Percentiles rank a stretch among this genome's conserved stretches.
phyloP scores from a whole-genome alignment of 176 grass and related monocot species.

The Secale cereale region DNA sequence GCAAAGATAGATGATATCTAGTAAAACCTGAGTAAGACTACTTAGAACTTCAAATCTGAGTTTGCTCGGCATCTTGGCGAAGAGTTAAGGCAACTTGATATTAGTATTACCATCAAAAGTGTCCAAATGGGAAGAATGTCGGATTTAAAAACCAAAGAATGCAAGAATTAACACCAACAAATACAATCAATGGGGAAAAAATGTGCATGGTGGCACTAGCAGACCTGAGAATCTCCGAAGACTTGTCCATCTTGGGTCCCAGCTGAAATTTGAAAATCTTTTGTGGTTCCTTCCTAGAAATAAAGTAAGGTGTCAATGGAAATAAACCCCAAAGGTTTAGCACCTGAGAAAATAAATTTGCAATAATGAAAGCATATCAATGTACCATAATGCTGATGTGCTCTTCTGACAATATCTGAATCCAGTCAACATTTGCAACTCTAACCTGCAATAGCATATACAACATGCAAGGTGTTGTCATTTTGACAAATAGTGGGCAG shows the following conservation, averaged over 20 bases:
- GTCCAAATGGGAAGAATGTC: neutral
- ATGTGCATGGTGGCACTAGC: neutral
- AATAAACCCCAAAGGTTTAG: conserved; percentile 16
- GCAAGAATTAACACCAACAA: neutral
- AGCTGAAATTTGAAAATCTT: conserved; percentile 76
- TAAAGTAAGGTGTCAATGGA: conserved; percentile 29
- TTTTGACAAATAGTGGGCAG: neutral
- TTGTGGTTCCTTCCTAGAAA: conserved; percentile 78
- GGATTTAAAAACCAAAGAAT: conserved; percentile 5
- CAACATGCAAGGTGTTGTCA: neutral
- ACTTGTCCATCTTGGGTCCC: conserved; percentile 77
- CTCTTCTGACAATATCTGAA: conserved; percentile 75
- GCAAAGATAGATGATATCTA: neutral
- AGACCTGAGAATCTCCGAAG: conserved; percentile 89
- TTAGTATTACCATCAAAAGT: neutral
- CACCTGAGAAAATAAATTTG: conserved; percentile 14
- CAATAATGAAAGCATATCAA: conserved; percentile 18
- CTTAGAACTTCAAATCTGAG: neutral
- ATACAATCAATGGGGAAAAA: neutral
- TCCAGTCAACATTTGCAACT: conserved; percentile 92
- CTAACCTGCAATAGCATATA: conserved; percentile 49
- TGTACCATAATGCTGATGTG: conserved; percentile 90
- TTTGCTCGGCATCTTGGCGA: neutral
- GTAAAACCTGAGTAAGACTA: neutral
- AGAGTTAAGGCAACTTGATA: neutral